Evolutionary conservation across 371 early-diverging fungal genomes (phyloP).

Genomic region (Parasitella parasitica): DNA sequence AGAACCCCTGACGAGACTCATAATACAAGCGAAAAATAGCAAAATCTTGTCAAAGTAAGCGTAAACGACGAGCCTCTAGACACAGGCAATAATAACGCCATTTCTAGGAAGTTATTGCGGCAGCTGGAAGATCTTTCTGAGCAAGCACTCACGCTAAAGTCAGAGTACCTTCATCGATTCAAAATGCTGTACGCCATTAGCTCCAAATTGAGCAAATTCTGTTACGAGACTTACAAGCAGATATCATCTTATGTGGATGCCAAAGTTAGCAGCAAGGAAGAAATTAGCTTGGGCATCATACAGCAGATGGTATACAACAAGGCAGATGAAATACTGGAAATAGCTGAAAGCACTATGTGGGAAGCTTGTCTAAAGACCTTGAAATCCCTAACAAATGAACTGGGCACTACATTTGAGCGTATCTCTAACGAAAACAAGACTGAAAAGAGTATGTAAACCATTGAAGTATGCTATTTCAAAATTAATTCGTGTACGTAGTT

Average conservation of each 20-base stretch:
- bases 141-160: constrained; percentile 51
- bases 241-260: constrained; percentile 37
- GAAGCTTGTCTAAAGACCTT: constrained; percentile 57
- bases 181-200: constrained; percentile 51
- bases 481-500: constrained; percentile 27
- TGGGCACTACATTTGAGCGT: constrained; percentile 34
- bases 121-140: constrained; percentile 65
- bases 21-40: constrained; percentile 62
- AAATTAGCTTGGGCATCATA: constrained; percentile 40
- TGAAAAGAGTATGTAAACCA: constrained; percentile 48
- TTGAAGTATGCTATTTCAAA: not conserved
- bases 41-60: constrained; percentile 61
- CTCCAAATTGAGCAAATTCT: constrained; percentile 50
- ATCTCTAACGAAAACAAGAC: constrained; percentile 52
- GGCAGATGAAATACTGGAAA: constrained; percentile 54
- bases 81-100: not conserved
- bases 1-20: constrained; percentile 53
- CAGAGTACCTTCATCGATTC: constrained; percentile 54
- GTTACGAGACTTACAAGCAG: constrained; percentile 38
- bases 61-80: not conserved
- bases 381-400: constrained; percentile 52
- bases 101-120: constrained; percentile 64
- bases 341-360: constrained; percentile 63
- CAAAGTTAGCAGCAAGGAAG: constrained; percentile 49
- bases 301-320: constrained; percentile 52